A percentile compares a stretch with the other conserved stretches of the same genome.
These are phyloP conservation scores for Coemansia sp. DNA, from an alignment of 192 early-diverging fungal species.

Conservation along the genomic window DNA sequence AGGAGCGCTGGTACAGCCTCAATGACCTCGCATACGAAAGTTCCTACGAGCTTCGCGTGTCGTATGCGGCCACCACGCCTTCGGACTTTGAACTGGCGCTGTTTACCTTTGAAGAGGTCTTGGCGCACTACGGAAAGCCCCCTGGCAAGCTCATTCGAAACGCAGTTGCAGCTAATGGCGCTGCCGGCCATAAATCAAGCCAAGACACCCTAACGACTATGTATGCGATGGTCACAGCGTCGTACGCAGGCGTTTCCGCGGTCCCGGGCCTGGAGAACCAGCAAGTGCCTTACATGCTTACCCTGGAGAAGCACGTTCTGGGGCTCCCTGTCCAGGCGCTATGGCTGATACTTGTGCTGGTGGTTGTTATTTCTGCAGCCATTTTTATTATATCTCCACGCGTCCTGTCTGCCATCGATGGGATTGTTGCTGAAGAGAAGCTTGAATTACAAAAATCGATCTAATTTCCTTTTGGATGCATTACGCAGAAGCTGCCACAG, in stretches of 20 bases:
- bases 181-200: not conserved
- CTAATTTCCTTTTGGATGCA: slow-evolving; percentile 6
- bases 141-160: not conserved
- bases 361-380: slow-evolving; percentile 17
- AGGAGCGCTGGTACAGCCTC: slow-evolving; percentile 40
- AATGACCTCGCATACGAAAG: slow-evolving; percentile 3
- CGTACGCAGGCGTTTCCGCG: slow-evolving; percentile 32
- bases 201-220: slow-evolving; percentile 1
- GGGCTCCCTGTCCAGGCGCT: slow-evolving; percentile 43
- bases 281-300: slow-evolving; percentile 27
- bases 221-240: slow-evolving; percentile 32
- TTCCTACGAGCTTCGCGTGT: slow-evolving; percentile 50
- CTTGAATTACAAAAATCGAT: not conserved
- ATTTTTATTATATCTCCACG: slow-evolving; percentile 26
- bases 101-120: slow-evolving; percentile 6
- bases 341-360: slow-evolving; percentile 27
- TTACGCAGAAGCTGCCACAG: slow-evolving; percentile 3
- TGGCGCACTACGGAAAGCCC: not conserved
- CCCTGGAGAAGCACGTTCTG: slow-evolving; percentile 38
- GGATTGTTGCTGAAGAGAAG: slow-evolving; percentile 21
- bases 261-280: slow-evolving; percentile 19
- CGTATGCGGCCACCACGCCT: slow-evolving; percentile 42
- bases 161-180: not conserved
- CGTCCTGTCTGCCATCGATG: slow-evolving; percentile 16
- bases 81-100: slow-evolving; percentile 30